These are phyloP conservation scores for Cyberlindnera xishuangbannaensis DNA, from an alignment of 805 yeast species.

Conservation along the genomic window DNA sequence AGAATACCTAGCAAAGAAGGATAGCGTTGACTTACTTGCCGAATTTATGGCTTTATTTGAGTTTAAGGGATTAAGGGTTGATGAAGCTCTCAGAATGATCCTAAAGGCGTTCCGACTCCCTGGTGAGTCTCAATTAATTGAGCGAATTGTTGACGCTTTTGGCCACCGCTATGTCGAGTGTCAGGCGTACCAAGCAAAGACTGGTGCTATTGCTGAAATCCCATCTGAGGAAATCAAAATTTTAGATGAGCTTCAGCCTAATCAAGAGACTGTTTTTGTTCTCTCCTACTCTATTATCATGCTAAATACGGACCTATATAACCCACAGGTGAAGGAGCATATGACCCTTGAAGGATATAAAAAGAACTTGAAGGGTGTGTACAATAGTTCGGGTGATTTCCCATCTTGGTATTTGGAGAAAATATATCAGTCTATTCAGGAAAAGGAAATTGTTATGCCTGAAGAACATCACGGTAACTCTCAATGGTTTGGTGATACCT, in stretches of 20 bases:
- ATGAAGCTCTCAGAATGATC: conserved; percentile 82
- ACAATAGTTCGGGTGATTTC: conserved; percentile 62
- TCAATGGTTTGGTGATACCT: conserved; percentile 84
- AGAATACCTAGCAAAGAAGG: conserved; percentile 74
- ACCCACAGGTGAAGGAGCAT: conserved; percentile 85
- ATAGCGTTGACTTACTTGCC: conserved; percentile 51
- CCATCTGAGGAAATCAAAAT: background rate
- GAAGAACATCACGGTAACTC: conserved; percentile 94
- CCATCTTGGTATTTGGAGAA: conserved; percentile 80
- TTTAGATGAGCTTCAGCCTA: conserved; percentile 42
- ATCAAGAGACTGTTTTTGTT: conserved; percentile 81
- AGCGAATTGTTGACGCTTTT: conserved; percentile 81
- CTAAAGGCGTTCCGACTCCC: conserved; percentile 85
- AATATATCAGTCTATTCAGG: conserved; percentile 74
- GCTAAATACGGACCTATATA: conserved; percentile 91
- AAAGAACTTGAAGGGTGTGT: conserved; percentile 74
- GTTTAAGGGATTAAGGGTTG: conserved; percentile 75
- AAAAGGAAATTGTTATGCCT: conserved; percentile 92
- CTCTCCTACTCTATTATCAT: conserved; percentile 87
- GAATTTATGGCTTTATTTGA: conserved; percentile 68
- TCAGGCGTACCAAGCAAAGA: conserved; percentile 32
- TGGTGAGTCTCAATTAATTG: conserved; percentile 97
- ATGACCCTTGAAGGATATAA: conserved; percentile 85
- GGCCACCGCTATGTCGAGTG: conserved; percentile 73
- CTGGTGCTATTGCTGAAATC: too few species aligned